phyloP scores from a whole-genome alignment of 192 early-diverging fungal species.

The Rhizophagus clarus region DNA sequence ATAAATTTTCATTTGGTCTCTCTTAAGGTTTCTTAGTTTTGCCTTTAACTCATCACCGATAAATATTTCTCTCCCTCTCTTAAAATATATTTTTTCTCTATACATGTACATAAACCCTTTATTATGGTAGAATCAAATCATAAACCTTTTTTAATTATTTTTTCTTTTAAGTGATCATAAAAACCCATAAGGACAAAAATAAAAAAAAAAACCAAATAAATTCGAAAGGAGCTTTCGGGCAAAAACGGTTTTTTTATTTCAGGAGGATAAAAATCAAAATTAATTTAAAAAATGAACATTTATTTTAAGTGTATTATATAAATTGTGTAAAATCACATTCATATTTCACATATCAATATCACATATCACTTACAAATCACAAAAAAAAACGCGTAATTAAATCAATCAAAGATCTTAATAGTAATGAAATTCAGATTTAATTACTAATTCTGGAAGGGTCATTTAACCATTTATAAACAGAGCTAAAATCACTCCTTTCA shows the following conservation, averaged over 20 bases:
- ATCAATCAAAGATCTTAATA: background rate
- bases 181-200: conserved; percentile 10
- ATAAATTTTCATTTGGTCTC: no score
- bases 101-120: conserved; percentile 5
- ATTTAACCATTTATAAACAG: conserved; percentile 63
- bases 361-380: no score
- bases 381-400: no score
- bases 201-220: background rate
- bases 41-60: background rate
- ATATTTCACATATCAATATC: no score
- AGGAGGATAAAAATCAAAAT: conserved; percentile 15
- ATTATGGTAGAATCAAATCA: background rate
- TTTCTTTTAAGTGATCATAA: conserved; percentile 4
- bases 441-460: background rate
- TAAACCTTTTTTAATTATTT: background rate
- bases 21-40: background rate
- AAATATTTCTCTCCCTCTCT: background rate
- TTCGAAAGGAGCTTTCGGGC: background rate
- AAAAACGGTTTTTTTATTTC: conserved; percentile 16
- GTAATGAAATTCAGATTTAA: background rate
- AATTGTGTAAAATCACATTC: no score
- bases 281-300: background rate
- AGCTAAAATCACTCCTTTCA: conserved; percentile 83
- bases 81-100: background rate
- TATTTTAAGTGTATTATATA: no score